These are phyloP conservation scores for Zizania latifolia DNA, from an alignment of 176 grass and related monocot species.

Conservation along the genomic window DNA sequence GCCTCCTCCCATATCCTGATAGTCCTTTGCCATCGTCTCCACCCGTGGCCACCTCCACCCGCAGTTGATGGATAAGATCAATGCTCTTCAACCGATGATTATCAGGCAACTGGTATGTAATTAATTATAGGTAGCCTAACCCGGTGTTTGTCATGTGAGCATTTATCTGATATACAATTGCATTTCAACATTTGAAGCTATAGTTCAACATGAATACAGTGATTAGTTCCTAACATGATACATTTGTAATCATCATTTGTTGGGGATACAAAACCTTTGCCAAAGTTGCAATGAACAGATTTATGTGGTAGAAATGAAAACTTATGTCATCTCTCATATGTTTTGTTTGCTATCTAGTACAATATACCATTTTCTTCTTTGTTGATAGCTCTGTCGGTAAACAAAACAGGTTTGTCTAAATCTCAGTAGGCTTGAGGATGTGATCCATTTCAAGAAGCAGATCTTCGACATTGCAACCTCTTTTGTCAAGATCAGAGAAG, in stretches of 20 bases:
- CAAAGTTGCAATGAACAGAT: background rate
- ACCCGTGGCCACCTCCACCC: too few relatives aligned
- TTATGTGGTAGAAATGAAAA: background rate
- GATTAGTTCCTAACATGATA: background rate
- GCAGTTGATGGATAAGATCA: background rate
- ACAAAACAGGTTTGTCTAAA: background rate
- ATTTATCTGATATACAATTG: background rate
- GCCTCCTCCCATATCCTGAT: too few relatives aligned
- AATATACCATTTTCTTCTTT: background rate
- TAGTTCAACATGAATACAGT: too few relatives aligned
- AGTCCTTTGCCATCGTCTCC: too few relatives aligned
- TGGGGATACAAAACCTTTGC: background rate
- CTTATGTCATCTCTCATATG: too few relatives aligned
- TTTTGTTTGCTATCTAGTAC: background rate
- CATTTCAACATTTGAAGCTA: background rate
- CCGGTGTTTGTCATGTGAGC: background rate
- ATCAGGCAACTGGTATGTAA: background rate
- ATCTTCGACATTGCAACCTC: constrained; percentile 91
- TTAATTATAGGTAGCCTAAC: background rate
- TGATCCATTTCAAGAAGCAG: constrained; percentile 93
- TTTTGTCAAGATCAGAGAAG: constrained; percentile 88
- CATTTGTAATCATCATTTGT: background rate
- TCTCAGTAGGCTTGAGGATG: constrained; percentile 59
- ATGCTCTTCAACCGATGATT: background rate
- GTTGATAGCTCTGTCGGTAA: background rate